Base-by-base conservation (phyloP, 2,329 filamentous ascomycete species). In the Colletotrichum plurivorum region DNA sequence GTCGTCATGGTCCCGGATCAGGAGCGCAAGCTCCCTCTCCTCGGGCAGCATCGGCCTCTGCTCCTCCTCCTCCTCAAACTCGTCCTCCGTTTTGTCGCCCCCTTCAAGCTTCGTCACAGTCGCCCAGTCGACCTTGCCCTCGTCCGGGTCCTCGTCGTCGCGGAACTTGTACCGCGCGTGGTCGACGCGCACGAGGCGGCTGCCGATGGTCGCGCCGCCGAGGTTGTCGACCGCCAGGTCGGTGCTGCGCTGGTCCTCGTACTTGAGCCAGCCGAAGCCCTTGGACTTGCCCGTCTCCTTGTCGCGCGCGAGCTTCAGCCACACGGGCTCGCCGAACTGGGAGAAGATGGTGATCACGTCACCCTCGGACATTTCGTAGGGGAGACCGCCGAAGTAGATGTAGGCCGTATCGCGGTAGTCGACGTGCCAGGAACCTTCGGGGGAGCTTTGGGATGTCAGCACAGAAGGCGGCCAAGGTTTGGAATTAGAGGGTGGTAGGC, bases 331-430 rank as follows among this genome's bases (percentile, higher is more conserved):
- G 75, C 96, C 96, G 78, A 92, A 99, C 80, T 99, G 96, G 7
- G 94, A 97, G 84, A 98, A 99, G 70, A 99, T 97, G 12, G 95
- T 95, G 73, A 98, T 90, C 71, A 99, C 88, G 81, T 99, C 96
- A 81, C 97, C 97, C 84, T 99, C 96, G 56, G 94, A 94, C 48
- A 99, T 88, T 76, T 97, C 94, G 81, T 93, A 97, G 4, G 95
- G 94, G 13, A 99, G 88, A 31, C 95, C 95, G 77, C 97, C 97
- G 74, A 99, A 95, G 85, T 98, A 97, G 78, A 99, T 85, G 80
- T 95, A 99, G 69, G 96, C 97, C 2, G 96, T 98, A 83, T 97
- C 96, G 82, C 94, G 93, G 83, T 98, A 99, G 84, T 99, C 97
- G 79, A 92, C 92, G 79, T 98, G 95, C 95, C 95, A 98, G 66